Conservation (phyloP, 2,329 filamentous ascomycete species). For the Lecanoromycetidae sp. region DNA sequence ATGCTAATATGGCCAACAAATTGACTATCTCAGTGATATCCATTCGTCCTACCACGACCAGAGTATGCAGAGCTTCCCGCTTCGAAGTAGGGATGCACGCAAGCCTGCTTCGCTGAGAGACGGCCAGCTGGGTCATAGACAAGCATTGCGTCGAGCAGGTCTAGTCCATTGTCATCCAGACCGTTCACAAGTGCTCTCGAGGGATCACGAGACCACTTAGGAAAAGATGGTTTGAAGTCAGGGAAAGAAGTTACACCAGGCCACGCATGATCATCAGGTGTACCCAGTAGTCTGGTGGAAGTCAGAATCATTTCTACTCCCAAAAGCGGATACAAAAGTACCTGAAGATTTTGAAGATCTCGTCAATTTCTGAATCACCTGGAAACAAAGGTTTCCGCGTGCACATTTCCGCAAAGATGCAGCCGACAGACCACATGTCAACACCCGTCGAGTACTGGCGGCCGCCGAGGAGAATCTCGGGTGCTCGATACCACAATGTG, state of each 20-base stretch:
- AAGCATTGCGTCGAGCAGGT: constrained; percentile 53
- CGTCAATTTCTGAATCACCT: constrained; percentile 83
- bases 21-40: constrained; percentile 27
- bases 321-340: constrained; percentile 32
- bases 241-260: constrained; percentile 89
- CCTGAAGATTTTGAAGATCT: constrained; percentile 93
- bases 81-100: constrained; percentile 71
- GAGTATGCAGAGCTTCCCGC: constrained; percentile 29
- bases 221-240: constrained; percentile 85
- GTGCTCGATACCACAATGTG: constrained; percentile 83
- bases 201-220: constrained; percentile 71
- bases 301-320: constrained; percentile 7
- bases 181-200: constrained; percentile 54
- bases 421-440: constrained; percentile 91
- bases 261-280: constrained; percentile 70
- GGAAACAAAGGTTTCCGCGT: constrained; percentile 86
- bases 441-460: constrained; percentile 89
- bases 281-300: constrained; percentile 57
- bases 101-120: constrained; percentile 80
- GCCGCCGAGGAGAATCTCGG: constrained; percentile 80
- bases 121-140: constrained; percentile 78
- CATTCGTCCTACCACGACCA: constrained; percentile 30
- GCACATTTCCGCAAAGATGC: constrained; percentile 95
- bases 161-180: constrained; percentile 50
- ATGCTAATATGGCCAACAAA: background rate